These are phyloP conservation scores for Malassezia psittaci DNA, from an alignment of 1,284 basidiomycete species.

Conservation along the genomic window DNA sequence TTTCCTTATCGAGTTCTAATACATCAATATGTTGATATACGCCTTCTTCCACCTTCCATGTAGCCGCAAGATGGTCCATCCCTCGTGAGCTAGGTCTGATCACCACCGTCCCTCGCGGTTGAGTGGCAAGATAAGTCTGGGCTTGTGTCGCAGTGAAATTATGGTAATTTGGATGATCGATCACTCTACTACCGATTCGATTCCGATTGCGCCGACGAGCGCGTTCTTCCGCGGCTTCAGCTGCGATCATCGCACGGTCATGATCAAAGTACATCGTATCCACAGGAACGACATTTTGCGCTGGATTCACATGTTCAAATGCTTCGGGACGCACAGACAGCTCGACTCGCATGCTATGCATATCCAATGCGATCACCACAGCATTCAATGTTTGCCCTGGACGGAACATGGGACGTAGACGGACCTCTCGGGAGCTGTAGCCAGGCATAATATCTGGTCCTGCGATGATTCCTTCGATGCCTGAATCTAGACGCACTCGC, in stretches of 20 bases:
- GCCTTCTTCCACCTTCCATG: conserved; percentile 97
- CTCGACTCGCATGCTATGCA: conserved; percentile 61
- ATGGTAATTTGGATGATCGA: conserved; percentile 98
- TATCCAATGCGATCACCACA: conserved; percentile 64
- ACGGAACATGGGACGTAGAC: conserved; percentile 31
- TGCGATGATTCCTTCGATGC: conserved; percentile 54
- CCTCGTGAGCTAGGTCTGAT: conserved; percentile 94
- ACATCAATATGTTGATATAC: conserved; percentile 97
- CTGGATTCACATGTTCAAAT: conserved; percentile 58
- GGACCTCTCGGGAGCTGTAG: conserved; percentile 25
- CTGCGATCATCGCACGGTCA: conserved; percentile 59
- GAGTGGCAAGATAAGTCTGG: conserved; percentile 75
- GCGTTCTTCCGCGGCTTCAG: conserved; percentile 61
- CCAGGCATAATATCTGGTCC: conserved; percentile 29
- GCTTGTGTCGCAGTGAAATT: conserved; percentile 86
- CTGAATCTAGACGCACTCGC: conserved; percentile 75
- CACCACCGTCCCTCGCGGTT: conserved; percentile 65
- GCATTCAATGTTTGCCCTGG: conserved; percentile 67
- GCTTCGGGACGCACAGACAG: conserved; percentile 67
- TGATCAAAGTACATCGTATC: conserved; percentile 63
- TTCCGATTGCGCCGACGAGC: conserved; percentile 71
- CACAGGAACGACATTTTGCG: conserved; percentile 57
- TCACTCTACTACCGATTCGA: conserved; percentile 59
- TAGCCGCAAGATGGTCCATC: conserved; percentile 83
- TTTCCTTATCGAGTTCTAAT: conserved; percentile 65